These are phyloP conservation scores for Myriosclerotinia curreyana DNA, from an alignment of 2,329 filamentous ascomycete genomes.

Conservation along the genomic window DNA sequence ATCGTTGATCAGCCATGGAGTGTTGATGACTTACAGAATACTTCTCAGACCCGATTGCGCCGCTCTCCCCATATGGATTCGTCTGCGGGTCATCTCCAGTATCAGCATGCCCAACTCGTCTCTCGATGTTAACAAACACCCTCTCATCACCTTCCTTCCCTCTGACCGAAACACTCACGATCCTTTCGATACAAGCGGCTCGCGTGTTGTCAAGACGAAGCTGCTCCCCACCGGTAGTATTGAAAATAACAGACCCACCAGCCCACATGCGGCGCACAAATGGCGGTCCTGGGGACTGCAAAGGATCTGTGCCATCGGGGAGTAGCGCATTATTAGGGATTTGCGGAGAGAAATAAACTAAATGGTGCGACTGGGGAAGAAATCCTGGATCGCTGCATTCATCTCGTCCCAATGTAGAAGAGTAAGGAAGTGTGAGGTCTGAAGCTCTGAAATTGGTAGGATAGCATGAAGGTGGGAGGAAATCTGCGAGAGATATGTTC, in stretches of 20 bases:
- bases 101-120: conserved; percentile 31
- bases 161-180: conserved; percentile 43
- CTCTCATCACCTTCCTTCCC: conserved; percentile 35
- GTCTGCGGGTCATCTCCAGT: conserved; percentile 30
- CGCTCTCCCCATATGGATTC: conserved; percentile 27
- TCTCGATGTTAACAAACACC: conserved; percentile 36
- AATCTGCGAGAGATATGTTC: conserved; percentile 56
- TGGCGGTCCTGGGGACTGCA: conserved; percentile 69
- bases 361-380: conserved; percentile 67
- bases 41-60: background rate
- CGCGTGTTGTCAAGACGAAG: conserved; percentile 40
- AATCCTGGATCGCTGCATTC: background rate
- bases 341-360: conserved; percentile 81
- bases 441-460: conserved; percentile 26
- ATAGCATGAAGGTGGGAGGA: conserved; percentile 45
- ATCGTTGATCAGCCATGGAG: conserved; percentile 11
- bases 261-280: conserved; percentile 86
- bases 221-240: conserved; percentile 26
- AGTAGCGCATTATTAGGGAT: conserved; percentile 61
- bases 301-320: conserved; percentile 78
- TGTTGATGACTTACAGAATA: background rate
- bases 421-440: conserved; percentile 27
- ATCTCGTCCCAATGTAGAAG: conserved; percentile 4
- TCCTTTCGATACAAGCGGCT: conserved; percentile 47
- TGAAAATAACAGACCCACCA: conserved; percentile 67